A percentile compares a stretch with the other conserved stretches of the same genome.
These are phyloP conservation scores for Neonectria faginata DNA, from an alignment of 2,329 filamentous ascomycete genomes.

Conservation along the genomic window DNA sequence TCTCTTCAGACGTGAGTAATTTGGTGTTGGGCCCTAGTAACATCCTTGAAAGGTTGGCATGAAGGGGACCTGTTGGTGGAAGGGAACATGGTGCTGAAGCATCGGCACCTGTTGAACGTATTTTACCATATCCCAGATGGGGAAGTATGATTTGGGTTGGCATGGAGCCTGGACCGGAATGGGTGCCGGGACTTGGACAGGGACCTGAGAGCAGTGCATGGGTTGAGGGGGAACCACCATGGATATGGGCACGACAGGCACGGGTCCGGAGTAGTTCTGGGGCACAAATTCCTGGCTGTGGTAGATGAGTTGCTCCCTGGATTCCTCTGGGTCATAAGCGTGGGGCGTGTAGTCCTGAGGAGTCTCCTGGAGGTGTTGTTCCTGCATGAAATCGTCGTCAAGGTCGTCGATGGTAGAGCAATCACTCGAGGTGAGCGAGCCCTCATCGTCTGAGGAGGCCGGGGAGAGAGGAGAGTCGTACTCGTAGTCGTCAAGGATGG, in stretches of 20 bases:
- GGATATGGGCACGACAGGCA: slow-evolving; percentile 44
- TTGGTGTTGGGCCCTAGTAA: slow-evolving; percentile 49
- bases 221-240: slow-evolving; percentile 43
- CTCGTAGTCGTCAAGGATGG: slow-evolving; percentile 57
- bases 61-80: slow-evolving; percentile 65
- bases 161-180: slow-evolving; percentile 54
- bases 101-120: slow-evolving; percentile 63
- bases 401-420: slow-evolving; percentile 65
- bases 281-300: slow-evolving; percentile 60
- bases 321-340: slow-evolving; percentile 61
- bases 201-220: slow-evolving; percentile 49
- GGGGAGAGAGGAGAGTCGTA: slow-evolving; percentile 63
- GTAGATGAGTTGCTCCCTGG: slow-evolving; percentile 54
- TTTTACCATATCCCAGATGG: slow-evolving; percentile 65
- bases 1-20: slow-evolving; percentile 5
- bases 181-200: slow-evolving; percentile 46
- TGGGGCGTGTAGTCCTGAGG: slow-evolving; percentile 56
- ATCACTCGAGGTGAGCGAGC: slow-evolving; percentile 66
- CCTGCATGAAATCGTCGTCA: slow-evolving; percentile 61
- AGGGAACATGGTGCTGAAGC: slow-evolving; percentile 62
- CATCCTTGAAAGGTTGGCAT: slow-evolving; percentile 65
- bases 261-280: slow-evolving; percentile 59
- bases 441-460: slow-evolving; percentile 67
- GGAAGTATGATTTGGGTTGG: slow-evolving; percentile 61
- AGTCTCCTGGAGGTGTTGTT: slow-evolving; percentile 54